Percentiles rank a stretch among this genome's conserved stretches.
These are phyloP conservation scores for Xerocomus spinulosus DNA, from an alignment of 768 basidiomycete species.

Conservation along the genomic window DNA sequence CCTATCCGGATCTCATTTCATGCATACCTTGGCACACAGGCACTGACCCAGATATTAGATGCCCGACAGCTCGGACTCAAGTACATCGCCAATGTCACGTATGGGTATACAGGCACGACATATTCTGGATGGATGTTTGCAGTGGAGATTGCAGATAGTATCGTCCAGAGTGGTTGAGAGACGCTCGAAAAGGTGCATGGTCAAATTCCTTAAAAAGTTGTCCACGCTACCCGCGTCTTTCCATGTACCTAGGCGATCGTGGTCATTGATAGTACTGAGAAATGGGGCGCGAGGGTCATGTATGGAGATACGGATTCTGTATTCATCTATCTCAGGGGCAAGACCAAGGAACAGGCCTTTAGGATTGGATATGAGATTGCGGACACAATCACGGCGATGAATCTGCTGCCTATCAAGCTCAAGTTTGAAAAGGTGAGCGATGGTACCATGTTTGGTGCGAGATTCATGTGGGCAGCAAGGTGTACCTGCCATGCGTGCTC, in stretches of 20 bases:
- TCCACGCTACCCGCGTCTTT: no score
- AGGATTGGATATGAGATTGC: slow-evolving; percentile 90
- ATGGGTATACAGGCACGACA: slow-evolving; percentile 93
- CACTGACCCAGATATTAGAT: slow-evolving; percentile 70
- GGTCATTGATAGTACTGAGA: slow-evolving; percentile 65
- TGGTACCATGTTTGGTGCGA: background rate
- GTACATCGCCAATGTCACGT: slow-evolving; percentile 91
- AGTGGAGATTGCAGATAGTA: slow-evolving; percentile 96
- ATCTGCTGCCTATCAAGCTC: slow-evolving; percentile 88
- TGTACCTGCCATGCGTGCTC: slow-evolving; percentile 92
- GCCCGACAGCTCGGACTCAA: slow-evolving; percentile 92
- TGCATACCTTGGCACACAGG: slow-evolving; percentile 40
- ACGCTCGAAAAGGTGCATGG: slow-evolving; percentile 80
- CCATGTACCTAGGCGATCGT: slow-evolving; percentile 64
- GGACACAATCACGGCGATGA: slow-evolving; percentile 76
- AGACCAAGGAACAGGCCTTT: slow-evolving; percentile 92
- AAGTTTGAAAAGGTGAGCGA: slow-evolving; percentile 90
- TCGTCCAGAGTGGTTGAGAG: slow-evolving; percentile 94
- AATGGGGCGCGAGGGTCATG: slow-evolving; percentile 91
- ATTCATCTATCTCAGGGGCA: slow-evolving; percentile 87
- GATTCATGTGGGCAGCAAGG: slow-evolving; percentile 56
- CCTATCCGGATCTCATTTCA: background rate
- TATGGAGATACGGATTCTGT: slow-evolving; percentile 98
- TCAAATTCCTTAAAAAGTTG: background rate
- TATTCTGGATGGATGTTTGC: slow-evolving; percentile 98